Percentiles rank a stretch among this genome's conserved stretches.
These are phyloP conservation scores for Neurospora sp. DNA, from an alignment of 495 filamentous ascomycete genomes.

Conservation along the genomic window DNA sequence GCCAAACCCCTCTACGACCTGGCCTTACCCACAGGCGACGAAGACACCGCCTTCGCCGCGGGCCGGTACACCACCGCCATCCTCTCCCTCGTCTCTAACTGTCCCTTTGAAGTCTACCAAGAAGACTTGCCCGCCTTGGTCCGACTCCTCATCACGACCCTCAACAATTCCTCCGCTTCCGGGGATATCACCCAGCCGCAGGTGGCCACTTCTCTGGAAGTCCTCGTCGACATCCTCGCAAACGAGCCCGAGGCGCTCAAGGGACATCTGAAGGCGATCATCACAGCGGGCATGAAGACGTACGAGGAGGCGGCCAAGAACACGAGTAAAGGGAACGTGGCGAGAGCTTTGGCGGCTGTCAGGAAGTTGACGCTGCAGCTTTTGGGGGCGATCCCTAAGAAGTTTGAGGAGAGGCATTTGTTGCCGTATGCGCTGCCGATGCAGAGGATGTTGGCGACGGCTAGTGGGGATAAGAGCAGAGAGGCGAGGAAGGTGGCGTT, in stretches of 20 bases:
- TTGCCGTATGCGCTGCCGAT: conserved; percentile 23
- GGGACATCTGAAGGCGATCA: conserved; percentile 26
- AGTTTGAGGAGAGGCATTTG: conserved; percentile 31
- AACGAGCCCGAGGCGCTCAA: conserved; percentile 25
- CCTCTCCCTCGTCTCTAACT: conserved; percentile 29
- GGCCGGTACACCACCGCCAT: conserved; percentile 19
- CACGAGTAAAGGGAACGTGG: not conserved
- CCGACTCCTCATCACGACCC: conserved; percentile 27
- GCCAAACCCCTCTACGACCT: conserved; percentile 18
- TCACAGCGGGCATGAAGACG: conserved; percentile 20
- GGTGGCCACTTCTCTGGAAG: conserved; percentile 23
- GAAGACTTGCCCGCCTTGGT: conserved; percentile 26
- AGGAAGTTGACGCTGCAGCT: conserved; percentile 30
- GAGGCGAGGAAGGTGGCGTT: conserved; percentile 32
- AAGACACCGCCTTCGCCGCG: conserved; percentile 4
- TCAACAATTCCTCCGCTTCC: conserved; percentile 6
- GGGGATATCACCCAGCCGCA: conserved; percentile 10
- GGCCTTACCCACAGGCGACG: conserved; percentile 12
- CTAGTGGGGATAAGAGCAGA: conserved; percentile 35
- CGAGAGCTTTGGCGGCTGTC: conserved; percentile 6
- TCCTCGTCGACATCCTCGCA: conserved; percentile 29
- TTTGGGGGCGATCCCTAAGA: conserved; percentile 25
- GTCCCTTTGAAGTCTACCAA: conserved; percentile 31
- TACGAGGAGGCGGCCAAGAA: conserved; percentile 16
- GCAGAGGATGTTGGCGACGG: conserved; percentile 28